Evolutionary conservation across 805 yeast species (phyloP), one percentile per base, ranked within the genome.

Genomic region (Lachancea sp.): DNA sequence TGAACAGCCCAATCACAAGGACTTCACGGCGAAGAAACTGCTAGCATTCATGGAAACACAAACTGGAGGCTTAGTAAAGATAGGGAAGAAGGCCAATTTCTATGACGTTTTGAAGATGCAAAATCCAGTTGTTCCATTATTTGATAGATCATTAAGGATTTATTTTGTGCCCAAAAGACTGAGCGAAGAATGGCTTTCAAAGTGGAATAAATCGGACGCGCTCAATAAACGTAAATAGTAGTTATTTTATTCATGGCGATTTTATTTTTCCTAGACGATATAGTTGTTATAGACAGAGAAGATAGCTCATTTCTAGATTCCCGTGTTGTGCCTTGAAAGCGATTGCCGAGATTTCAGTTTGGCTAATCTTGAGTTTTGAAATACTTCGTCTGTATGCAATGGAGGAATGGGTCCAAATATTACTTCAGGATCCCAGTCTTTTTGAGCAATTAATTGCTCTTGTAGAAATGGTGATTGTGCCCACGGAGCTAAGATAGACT

Each of bases 21-120:
- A 78, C 45, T 86, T 87, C 57, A 64, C 69, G 0, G 60, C 73
- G 3, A 76, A 73, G 47, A 74, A 73, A 40, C 63, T 88, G 19
- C 80, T 83, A 38, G 81, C 82, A 5, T 90, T 71, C 60, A 78
- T 85, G 78, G 97, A 86, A 59, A 86, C 96, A 0, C 70, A 65
- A 23, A 54, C 77, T 2, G 96, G 96, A 37, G 97, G 97, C 0
- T 69, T 90, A 45, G 80, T 87, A 33, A 87, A 86, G 61, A 77
- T 83, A 4, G 96, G 96, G 20, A 84, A 81, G 58, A 86, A 83
- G 48, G 73, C 78, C 17, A 67, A 83, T 1, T 58, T 90, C 17
- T 74, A 76, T 51, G 73, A 74, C 38, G 83, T 80, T 0, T 68
- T 90, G 47, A 71, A 77, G 65, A 71, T 76, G 36, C 75, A 72